Base-by-base conservation (phyloP, 106 monocot species). In the Phalaenopsis aphrodite region DNA sequence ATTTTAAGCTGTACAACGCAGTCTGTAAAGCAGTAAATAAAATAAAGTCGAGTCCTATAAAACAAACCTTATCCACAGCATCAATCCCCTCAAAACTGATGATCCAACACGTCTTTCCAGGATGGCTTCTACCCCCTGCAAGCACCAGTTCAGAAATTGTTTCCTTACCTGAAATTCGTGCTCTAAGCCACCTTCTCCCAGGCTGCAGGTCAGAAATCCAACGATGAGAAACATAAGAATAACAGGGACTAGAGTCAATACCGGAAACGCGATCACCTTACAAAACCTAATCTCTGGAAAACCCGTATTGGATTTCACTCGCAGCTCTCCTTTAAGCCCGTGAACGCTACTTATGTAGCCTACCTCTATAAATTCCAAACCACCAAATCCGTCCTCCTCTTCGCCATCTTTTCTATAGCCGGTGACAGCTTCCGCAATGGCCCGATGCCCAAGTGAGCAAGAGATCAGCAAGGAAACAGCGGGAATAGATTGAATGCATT, bases 181-280 rank as follows among this genome's bases (percentile, higher is more conserved):
- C 69, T 23, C 86, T 88, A 79, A 99, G n/a, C 99, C 99, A 99
- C 84, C 95, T 95, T 77, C 18, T 88, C 43, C 99, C 94, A 16
- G 95, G 93, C 93, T 95, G 76, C 9, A 76, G 23, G 30, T 11
- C 23, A 76, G 23, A 47, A 47, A 12, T 52, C 24, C 49, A 47
- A 24, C 4, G 42, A 48, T 76, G 24, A 76, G 30, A 76, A 76
- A 12, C 23, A 23, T 30, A 76, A 49, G 1, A 17, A 76, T 2
- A 49, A 52, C 42, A 76, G 3, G 11, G n/a, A 2, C 42, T 7
- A 76, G 21, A 3, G 16, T 42, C 1, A n/a, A 24, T 7, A 74
- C 14, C 36, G 30, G 21, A 30, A 30, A 76, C 10, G 43, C 74
- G 1, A 18, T 5, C 61, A 90, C 90, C 87, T 82, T 55, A 75